Evolutionary conservation across 495 filamentous ascomycete genomes (phyloP).

Genomic region (Xylaria venustula): DNA sequence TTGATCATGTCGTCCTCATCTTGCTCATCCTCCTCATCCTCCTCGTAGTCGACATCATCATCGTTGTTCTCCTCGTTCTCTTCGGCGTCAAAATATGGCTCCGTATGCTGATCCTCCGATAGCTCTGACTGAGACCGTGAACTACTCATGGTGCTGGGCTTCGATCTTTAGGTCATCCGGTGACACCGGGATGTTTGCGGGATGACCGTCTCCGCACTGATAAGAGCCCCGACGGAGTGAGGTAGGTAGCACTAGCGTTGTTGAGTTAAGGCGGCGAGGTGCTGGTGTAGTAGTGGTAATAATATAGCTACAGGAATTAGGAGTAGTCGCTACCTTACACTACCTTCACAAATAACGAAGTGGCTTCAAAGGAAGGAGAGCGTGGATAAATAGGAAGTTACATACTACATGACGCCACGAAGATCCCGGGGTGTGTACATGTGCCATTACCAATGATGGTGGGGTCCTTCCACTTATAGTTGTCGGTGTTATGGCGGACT

Average conservation of each 20-base stretch:
- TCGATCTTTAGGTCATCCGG: background rate
- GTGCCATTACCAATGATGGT: no score
- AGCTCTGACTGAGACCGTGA: constrained; percentile 22
- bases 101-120: constrained; percentile 10
- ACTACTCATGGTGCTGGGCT: constrained; percentile 19
- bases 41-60: constrained; percentile 52
- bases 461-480: no score
- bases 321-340: background rate
- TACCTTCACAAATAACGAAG: no score
- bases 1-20: constrained; percentile 39
- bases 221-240: background rate
- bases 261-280: background rate
- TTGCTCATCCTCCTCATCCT: constrained; percentile 34
- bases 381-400: constrained; percentile 1
- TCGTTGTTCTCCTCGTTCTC: constrained; percentile 32
- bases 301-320: background rate
- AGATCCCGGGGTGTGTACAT: constrained; percentile 3
- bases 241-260: background rate
- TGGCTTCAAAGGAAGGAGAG: no score
- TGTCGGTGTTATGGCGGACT: constrained; percentile 31
- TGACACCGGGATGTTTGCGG: background rate
- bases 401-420: constrained; percentile 25
- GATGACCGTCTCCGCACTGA: background rate
- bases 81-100: constrained; percentile 29
- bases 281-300: background rate